phyloP scores from a whole-genome alignment of 1,139 yeast species.

The Pichia sp. region DNA sequence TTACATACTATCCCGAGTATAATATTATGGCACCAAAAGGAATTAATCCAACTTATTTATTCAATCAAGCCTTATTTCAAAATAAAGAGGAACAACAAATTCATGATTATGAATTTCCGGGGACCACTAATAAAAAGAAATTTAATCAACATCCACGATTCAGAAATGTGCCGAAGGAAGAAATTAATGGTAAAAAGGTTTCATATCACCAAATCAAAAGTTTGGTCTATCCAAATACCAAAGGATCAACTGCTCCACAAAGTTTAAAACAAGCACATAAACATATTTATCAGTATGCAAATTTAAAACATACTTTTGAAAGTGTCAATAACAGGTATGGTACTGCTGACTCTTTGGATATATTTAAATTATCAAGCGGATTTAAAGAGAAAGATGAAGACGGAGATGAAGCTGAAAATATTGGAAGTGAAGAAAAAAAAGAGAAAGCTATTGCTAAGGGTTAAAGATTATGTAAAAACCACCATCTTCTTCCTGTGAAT shows the following conservation, averaged over 20 bases:
- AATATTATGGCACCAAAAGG: slow-evolving; percentile 6
- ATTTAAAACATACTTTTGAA: slow-evolving; percentile 19
- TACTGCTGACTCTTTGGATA: slow-evolving; percentile 15
- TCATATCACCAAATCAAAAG: slow-evolving; percentile 15
- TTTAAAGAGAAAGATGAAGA: slow-evolving; percentile 2
- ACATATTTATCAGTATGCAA: slow-evolving; percentile 16
- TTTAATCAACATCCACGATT: slow-evolving; percentile 14
- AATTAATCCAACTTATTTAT: neutral
- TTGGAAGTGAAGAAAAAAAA: neutral
- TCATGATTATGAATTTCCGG: too few species aligned
- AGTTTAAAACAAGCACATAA: slow-evolving; percentile 18
- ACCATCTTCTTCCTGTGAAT: too few species aligned
- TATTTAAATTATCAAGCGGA: slow-evolving; percentile 13
- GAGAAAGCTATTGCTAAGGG: neutral
- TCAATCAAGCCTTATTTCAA: neutral
- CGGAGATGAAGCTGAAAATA: neutral
- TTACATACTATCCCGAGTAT: slow-evolving; percentile 5
- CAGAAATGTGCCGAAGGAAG: slow-evolving; percentile 10
- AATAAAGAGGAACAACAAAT: neutral
- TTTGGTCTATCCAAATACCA: slow-evolving; percentile 14
- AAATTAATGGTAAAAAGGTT: slow-evolving; percentile 13
- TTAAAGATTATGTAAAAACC: too few species aligned
- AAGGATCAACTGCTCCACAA: slow-evolving; percentile 10
- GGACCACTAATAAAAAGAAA: neutral
- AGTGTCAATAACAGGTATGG: slow-evolving; percentile 19